These are phyloP conservation scores for Brasilioporus rufonigricans DNA, from an alignment of 768 basidiomycete species.

Conservation along the genomic window DNA sequence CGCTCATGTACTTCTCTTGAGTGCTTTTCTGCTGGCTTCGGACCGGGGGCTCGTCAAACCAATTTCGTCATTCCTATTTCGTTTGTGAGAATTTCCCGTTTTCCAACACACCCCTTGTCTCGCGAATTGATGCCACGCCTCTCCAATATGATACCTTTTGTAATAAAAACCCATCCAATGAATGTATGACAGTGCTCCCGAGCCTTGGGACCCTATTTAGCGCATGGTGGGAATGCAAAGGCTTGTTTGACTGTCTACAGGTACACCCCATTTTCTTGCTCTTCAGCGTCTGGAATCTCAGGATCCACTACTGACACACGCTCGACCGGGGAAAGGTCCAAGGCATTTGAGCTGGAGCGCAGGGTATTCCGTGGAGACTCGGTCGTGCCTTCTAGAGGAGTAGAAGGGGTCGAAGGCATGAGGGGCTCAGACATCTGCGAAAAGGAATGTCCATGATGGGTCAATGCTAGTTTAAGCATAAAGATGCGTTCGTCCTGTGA, in stretches of 20 bases:
- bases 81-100: background rate
- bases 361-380: conserved; percentile 3
- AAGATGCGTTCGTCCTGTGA: conserved; percentile 76
- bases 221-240: background rate
- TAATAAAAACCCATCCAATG: background rate
- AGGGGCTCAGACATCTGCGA: conserved; percentile 10
- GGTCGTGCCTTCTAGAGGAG: background rate
- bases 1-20: conserved; percentile 60
- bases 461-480: conserved; percentile 64
- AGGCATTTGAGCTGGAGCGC: conserved; percentile 13
- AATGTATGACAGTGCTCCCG: background rate
- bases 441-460: conserved; percentile 55
- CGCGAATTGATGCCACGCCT: background rate
- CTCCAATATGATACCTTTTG: background rate
- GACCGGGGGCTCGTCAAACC: background rate
- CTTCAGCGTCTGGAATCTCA: conserved; percentile 1
- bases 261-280: conserved; percentile 23
- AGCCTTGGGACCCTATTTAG: background rate
- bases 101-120: background rate
- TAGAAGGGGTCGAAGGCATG: background rate
- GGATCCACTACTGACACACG: background rate
- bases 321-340: conserved; percentile 2
- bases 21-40: background rate
- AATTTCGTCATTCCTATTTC: background rate
- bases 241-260: conserved; percentile 17